Evolutionary conservation across 495 filamentous ascomycete species (phyloP), one percentile per base, ranked within the genome.

Genomic region (Hypoxylon fragiforme): DNA sequence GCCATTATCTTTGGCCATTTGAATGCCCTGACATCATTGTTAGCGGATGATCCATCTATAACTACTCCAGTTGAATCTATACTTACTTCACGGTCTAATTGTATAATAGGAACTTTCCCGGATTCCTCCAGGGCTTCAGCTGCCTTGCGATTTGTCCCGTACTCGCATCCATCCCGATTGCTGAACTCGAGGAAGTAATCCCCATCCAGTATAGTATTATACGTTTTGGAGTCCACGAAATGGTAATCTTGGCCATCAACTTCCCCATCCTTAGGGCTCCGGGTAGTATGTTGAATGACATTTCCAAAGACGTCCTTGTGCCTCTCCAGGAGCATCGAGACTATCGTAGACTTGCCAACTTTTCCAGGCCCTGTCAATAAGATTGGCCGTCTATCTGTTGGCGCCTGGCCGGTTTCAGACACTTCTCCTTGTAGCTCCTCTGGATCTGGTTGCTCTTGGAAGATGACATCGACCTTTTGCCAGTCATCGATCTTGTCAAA

Each of bases 401-500:
- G 78, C 7, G 64, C 58, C 16, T 71, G 51, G 2, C 43, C 65
- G 8, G 30, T 28, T 11, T 66, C 62, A 7, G 34, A 38, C 11
- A 70, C 71, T n/a, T 65, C 57, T 7, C 31, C 57, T 15, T 57
- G 57, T 3, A 45, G 51, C 2, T 44, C 49, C 20, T 65, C 65
- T 3, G 50, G 45, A 15, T 64, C 66, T 14, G 57, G 35, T 22
- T 52, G 43, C 16, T 79, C 71, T 41, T 79, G 70, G 55, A 83
- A 83, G 18, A 83, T 74, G 18, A 64, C 58, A 41, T 79, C 74
- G 36, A 81, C 73, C 30, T 88, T 89, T 57, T 88, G 85, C 34
- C 85, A 86, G 59, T 91, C 84, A 13, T 95, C 91, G 13, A 96
- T 85, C 66, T 88, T 89, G 65, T 96, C 90, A 64, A 97, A 95